Evolutionary conservation across 352 stramenopile genomes (phyloP), one percentile per base, ranked within the genome.

Genomic region (Phytophthora pistaciae): DNA sequence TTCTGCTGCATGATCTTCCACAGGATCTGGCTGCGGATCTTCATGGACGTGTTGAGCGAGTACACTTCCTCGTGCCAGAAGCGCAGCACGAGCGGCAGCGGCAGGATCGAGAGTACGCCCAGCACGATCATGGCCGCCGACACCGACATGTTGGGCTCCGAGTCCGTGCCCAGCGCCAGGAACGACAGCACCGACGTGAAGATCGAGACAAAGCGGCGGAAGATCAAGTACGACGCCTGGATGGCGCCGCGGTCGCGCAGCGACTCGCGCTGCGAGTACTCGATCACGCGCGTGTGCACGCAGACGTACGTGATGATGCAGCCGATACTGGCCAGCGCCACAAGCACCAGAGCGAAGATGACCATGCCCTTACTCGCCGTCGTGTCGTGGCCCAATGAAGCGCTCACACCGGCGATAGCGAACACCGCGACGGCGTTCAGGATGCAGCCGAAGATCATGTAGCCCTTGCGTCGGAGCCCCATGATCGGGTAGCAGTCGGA

Each of bases 401-500:
- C 76, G 58, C 83, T 91, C 5, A 92, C 59, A 10, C 65, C 78
- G 1, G 78, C 87, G 54, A 94, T 88, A 29, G 75, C 58, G 31
- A 92, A 83, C 46, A 92, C 75, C 23, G 74, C 78, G n/a, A 85
- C 70, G 29, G 72, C 85, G 63, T 90, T 92, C 60, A 92, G 69
- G 67, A 87, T 70, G 50, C 76, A 85, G 5, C 95, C 95, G 36
- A 96, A 62, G 40, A 97, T 89, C 79, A 98, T 97, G 78, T 98
- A 98, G 13, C 89, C 87, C 77, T 98, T 98, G 52, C 93, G 85
- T 21, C 90, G 91, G 18, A 95, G 80, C 2, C 93, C 92, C 79
- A 92, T 91, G 78, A 98, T 95, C 36, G 95, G 93, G 66, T 96
- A 94, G 56, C 84, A 97, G 71, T 98, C 92, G 18, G 85, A 96